Conservation (phyloP, 169 alveolate species). For the Theileria sp. region DNA sequence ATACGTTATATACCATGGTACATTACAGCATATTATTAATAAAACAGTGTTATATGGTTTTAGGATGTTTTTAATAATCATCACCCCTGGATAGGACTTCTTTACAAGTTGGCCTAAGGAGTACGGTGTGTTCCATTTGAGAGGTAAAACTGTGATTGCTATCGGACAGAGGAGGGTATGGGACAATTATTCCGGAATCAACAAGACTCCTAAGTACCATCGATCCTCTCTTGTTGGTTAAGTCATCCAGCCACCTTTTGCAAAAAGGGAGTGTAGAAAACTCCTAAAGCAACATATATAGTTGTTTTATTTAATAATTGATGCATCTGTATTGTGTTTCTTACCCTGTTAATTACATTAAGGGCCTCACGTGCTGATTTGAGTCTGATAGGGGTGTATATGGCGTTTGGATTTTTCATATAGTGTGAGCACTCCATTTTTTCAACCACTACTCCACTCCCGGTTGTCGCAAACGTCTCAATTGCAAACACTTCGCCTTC, state of each 20-base stretch:
- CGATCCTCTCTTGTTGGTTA: conserved; percentile 91
- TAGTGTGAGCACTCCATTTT: conserved; percentile 93
- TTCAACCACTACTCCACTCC: conserved; percentile 91
- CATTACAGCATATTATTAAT: background rate
- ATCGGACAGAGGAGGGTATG: conserved; percentile 99
- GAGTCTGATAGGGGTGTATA: conserved; percentile 85
- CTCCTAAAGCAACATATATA: conserved; percentile 64
- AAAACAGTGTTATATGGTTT: background rate
- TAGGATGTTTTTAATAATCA: conserved; percentile 88
- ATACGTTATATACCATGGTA: no score
- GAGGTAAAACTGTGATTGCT: conserved; percentile 94
- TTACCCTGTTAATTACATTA: conserved; percentile 85
- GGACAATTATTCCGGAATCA: conserved; percentile 94
- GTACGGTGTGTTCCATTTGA: conserved; percentile 98
- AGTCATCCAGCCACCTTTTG: conserved; percentile 97
- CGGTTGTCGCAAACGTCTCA: conserved; percentile 99
- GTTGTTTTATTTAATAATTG: background rate
- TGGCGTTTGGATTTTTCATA: conserved; percentile 93
- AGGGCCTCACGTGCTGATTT: conserved; percentile 90
- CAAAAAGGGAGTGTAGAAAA: conserved; percentile 98
- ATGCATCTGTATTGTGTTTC: background rate
- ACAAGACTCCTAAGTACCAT: conserved; percentile 91
- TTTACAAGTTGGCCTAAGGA: conserved; percentile 95
- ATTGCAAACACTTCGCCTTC: conserved; percentile 99
- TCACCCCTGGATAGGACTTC: conserved; percentile 98